Evolutionary conservation across 2,329 filamentous ascomycete genomes (phyloP).

Genomic region (Colletotrichum simmondsii): DNA sequence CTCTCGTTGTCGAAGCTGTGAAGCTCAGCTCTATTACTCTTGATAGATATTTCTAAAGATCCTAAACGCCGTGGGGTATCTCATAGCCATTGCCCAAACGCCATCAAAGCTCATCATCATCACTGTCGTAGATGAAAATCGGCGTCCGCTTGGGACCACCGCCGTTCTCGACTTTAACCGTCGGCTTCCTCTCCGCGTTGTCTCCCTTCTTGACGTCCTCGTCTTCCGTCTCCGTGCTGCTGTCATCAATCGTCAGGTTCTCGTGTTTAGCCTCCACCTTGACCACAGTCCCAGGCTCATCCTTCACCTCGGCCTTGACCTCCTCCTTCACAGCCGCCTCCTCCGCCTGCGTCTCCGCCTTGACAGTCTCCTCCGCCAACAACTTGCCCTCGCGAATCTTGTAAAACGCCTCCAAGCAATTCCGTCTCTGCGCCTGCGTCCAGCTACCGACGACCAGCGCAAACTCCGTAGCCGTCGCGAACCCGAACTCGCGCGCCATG

Average conservation of each 20-base stretch:
- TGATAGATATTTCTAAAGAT: background rate
- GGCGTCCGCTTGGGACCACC: conserved; percentile 35
- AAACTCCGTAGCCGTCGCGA: conserved; percentile 82
- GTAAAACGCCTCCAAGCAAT: conserved; percentile 86
- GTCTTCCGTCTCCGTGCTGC: conserved; percentile 35
- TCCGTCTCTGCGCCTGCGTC: conserved; percentile 84
- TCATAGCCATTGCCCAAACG: background rate
- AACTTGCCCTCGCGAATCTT: conserved; percentile 68
- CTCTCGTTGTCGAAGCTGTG: background rate
- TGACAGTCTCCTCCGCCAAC: conserved; percentile 43
- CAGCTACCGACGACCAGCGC: conserved; percentile 90
- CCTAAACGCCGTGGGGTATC: conserved; percentile 10
- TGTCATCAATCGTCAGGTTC: conserved; percentile 5
- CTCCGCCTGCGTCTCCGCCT: conserved; percentile 35
- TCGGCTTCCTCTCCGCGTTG: background rate
- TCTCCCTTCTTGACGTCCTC: conserved; percentile 9
- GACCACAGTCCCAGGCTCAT: background rate
- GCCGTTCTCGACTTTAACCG: background rate
- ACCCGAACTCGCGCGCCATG: conserved; percentile 86
- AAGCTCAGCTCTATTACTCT: background rate
- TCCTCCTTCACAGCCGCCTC: conserved; percentile 30
- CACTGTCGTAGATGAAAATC: conserved; percentile 51
- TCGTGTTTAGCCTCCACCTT: conserved; percentile 29
- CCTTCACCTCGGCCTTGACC: conserved; percentile 15
- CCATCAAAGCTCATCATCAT: conserved; percentile 50